A percentile compares a stretch with the other conserved stretches of the same genome.
Conservation (phyloP, 805 yeast species). For the Saccharomycopsis guyanensis region DNA sequence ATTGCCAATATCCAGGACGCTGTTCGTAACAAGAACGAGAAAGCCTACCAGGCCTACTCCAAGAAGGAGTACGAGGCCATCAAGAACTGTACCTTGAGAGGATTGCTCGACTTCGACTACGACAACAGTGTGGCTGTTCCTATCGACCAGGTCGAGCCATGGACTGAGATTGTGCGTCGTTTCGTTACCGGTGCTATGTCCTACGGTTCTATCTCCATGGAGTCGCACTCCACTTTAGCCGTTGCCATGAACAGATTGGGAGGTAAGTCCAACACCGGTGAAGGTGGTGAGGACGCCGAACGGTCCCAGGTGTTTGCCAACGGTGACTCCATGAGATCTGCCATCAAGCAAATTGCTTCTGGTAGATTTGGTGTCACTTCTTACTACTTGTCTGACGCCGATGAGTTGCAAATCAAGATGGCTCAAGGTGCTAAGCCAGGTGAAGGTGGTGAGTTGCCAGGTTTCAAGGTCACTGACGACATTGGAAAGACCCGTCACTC, state of each 20-base stretch:
- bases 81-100: slow-evolving; percentile 88
- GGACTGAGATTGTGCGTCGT: slow-evolving; percentile 97
- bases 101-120: slow-evolving; percentile 85
- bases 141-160: slow-evolving; percentile 96
- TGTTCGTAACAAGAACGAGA: slow-evolving; percentile 93
- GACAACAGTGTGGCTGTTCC: slow-evolving; percentile 70
- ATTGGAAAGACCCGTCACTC: slow-evolving; percentile 96
- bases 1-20: slow-evolving; percentile 96
- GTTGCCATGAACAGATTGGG: slow-evolving; percentile 98
- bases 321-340: slow-evolving; percentile 98
- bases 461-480: slow-evolving; percentile 77
- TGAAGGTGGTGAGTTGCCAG: slow-evolving; percentile 98
- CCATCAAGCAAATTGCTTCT: slow-evolving; percentile 95
- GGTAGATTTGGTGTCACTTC: slow-evolving; percentile 98
- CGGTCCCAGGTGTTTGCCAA: slow-evolving; percentile 70
- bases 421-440: slow-evolving; percentile 99
- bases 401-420: slow-evolving; percentile 95
- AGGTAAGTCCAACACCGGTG: slow-evolving; percentile 97
- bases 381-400: slow-evolving; percentile 89
- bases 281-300: slow-evolving; percentile 98
- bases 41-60: slow-evolving; percentile 84
- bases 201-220: slow-evolving; percentile 97
- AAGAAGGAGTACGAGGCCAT: slow-evolving; percentile 89
- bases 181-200: slow-evolving; percentile 99
- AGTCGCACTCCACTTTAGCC: slow-evolving; percentile 94